Base-by-base conservation (phyloP, 2,329 filamentous ascomycete genomes). In the Phoma sp. region DNA sequence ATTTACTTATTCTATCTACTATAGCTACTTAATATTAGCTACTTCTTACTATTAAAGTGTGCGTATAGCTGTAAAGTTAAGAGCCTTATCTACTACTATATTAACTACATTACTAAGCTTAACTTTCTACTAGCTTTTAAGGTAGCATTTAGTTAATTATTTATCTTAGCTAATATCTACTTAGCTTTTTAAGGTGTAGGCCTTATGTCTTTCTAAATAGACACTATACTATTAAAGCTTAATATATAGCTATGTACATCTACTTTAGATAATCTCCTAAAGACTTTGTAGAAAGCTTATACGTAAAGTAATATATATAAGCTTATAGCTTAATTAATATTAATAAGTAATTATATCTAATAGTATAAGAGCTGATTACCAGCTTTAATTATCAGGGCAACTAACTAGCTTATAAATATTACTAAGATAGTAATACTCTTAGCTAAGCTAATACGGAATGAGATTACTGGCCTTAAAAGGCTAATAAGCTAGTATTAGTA, bases 1-100 rank as follows among this genome's bases (percentile, higher is more conserved):
- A n/a, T 15, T 33, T 17, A 77, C 61, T 43, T 61, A 19, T 77
- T 69, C 40, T 62, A 78, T 60, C 50, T 75, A 13, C 70, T 76
- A 17, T 65, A 80, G 62, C 75, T 69, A 43, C 72, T 79, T 49
- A 65, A 79, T 71, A 58, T 78, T 40, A 63, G 65, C 25, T 74
- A 64, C 61, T 79, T 78, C 63, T 45, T 60, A 31, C 59, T 65
- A 19, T 57, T 77, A 9, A 77, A 77, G n/a, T n/a, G 56, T 29
- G 44, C 55, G 55, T 76, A 77, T 49, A 47, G 70, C 39, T 39
- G 60, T 36, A 25, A 70, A 51, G 63, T 77, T 43, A 55, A 70
- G 55, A 45, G 45, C 12, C 64, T 71, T 38, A 69, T 71, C 15
- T 50, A 15, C 32, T 6, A 33, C 32, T n/a, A n/a, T n/a, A n/a